These are phyloP conservation scores for Cladorrhinum sp. DNA, from an alignment of 2,329 filamentous ascomycete species.

Conservation along the genomic window DNA sequence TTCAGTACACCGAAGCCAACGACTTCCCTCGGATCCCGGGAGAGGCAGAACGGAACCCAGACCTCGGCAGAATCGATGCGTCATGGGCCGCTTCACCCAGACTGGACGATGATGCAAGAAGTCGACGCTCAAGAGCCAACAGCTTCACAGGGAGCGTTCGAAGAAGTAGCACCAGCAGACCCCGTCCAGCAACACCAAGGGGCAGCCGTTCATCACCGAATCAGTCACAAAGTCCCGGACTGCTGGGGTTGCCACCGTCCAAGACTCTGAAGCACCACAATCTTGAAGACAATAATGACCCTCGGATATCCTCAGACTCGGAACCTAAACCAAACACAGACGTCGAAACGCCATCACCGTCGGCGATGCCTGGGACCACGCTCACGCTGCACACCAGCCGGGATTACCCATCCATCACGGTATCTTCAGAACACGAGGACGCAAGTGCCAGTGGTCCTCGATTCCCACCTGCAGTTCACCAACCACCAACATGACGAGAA, in stretches of 20 bases:
- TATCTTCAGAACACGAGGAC: neutral
- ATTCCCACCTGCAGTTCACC: constrained; percentile 1
- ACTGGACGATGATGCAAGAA: constrained; percentile 33
- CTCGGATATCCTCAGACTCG: neutral
- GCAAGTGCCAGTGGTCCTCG: neutral
- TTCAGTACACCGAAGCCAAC: constrained; percentile 44
- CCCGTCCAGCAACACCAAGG: neutral
- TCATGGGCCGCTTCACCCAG: constrained; percentile 39
- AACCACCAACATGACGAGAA: neutral
- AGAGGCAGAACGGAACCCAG: constrained; percentile 45
- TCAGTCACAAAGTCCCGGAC: neutral
- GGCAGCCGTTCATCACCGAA: neutral
- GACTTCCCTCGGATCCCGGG: constrained; percentile 57
- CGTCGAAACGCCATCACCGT: neutral
- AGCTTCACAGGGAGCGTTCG: constrained; percentile 37
- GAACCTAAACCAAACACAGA: neutral
- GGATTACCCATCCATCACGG: neutral
- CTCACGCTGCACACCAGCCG: neutral
- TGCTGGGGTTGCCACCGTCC: neutral
- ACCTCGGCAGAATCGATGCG: constrained; percentile 38
- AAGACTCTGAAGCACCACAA: neutral
- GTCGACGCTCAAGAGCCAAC: constrained; percentile 35
- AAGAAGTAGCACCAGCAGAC: neutral
- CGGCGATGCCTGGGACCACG: neutral
- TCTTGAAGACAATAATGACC: neutral